These are phyloP conservation scores for Ophiostoma sp. DNA, from an alignment of 2,329 filamentous ascomycete species.

Conservation along the genomic window DNA sequence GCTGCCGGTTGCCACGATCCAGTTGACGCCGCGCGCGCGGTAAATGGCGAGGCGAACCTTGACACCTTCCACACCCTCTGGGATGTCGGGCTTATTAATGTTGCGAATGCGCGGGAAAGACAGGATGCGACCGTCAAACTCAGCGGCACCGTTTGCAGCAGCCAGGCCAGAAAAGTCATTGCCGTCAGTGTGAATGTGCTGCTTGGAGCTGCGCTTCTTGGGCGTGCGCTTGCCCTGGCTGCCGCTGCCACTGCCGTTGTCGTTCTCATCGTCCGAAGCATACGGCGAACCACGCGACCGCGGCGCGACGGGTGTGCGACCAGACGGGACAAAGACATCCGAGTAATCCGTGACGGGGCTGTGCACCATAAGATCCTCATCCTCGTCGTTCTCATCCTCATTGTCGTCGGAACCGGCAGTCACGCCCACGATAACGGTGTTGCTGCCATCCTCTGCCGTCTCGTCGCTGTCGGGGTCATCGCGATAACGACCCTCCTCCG, in stretches of 20 bases:
- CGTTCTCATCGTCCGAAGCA: conserved; percentile 51
- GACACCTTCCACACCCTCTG: conserved; percentile 45
- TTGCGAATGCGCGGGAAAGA: conserved; percentile 61
- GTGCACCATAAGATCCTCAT: conserved; percentile 34
- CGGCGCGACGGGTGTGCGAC: conserved; percentile 54
- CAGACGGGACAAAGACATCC: conserved; percentile 54
- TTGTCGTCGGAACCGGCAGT: not conserved
- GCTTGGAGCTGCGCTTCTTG: conserved; percentile 33
- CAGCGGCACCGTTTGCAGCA: conserved; percentile 33
- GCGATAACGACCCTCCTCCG: conserved; percentile 61
- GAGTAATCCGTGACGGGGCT: conserved; percentile 47
- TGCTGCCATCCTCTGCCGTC: conserved; percentile 45
- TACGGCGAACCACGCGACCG: conserved; percentile 52
- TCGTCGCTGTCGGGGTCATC: conserved; percentile 46
- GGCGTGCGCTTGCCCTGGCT: conserved; percentile 28
- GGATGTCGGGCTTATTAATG: conserved; percentile 44
- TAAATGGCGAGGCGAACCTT: conserved; percentile 41
- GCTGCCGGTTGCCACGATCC: conserved; percentile 26
- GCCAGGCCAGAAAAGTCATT: conserved; percentile 32
- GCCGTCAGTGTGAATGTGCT: conserved; percentile 36
- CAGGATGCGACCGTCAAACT: conserved; percentile 51
- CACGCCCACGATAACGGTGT: conserved; percentile 46
- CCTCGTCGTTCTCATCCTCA: conserved; percentile 41
- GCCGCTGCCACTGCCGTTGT: conserved; percentile 27
- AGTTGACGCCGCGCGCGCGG: conserved; percentile 22